These are phyloP conservation scores for Trichoderma koningii DNA, from an alignment of 2,329 filamentous ascomycete genomes.

Conservation along the genomic window DNA sequence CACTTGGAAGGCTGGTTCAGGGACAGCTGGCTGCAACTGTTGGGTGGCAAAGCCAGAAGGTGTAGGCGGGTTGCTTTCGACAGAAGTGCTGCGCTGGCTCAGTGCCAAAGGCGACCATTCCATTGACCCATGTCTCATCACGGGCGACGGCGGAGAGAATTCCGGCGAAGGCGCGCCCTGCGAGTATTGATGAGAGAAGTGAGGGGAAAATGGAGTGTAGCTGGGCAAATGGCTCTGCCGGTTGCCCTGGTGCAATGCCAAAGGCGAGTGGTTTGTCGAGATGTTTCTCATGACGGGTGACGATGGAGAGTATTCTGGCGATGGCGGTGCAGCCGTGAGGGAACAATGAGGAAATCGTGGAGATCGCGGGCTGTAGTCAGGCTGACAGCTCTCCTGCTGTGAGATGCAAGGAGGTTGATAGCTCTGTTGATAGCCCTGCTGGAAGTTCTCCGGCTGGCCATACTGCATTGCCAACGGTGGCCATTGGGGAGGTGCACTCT, in stretches of 20 bases:
- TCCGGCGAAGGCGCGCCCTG: constrained; percentile 49
- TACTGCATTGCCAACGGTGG: constrained; percentile 43
- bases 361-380: no score
- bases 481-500: constrained; percentile 46
- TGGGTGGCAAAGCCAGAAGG: constrained; percentile 57
- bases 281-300: no score
- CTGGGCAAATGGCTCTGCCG: no score
- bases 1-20: constrained; percentile 53
- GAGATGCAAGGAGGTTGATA: no score
- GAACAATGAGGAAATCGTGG: no score
- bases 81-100: constrained; percentile 39
- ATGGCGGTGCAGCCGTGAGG: no score
- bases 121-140: constrained; percentile 45
- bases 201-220: no score
- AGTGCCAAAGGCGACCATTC: constrained; percentile 40
- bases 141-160: constrained; percentile 55
- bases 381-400: no score
- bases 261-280: no score
- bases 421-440: constrained; percentile 18
- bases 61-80: constrained; percentile 58
- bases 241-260: no score
- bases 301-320: no score
- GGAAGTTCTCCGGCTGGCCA: constrained; percentile 47
- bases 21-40: constrained; percentile 49
- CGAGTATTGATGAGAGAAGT: no score